A percentile compares a stretch with the other conserved stretches of the same genome.
These are phyloP conservation scores for Digitaria exilis DNA, from an alignment of 202 grass and related monocot genomes.

Conservation along the genomic window DNA sequence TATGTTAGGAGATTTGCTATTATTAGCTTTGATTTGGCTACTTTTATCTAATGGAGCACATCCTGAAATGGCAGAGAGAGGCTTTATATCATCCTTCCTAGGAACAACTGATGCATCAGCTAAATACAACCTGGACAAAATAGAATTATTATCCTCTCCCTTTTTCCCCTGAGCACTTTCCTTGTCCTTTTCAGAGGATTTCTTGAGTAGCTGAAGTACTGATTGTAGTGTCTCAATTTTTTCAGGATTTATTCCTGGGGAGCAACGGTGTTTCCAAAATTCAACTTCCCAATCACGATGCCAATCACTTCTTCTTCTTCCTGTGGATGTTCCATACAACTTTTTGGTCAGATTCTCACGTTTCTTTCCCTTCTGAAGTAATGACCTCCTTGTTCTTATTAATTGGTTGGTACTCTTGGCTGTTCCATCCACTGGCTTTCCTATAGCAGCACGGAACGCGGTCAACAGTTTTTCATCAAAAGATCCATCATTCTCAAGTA, in stretches of 20 bases:
- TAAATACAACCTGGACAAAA: constrained; percentile 95
- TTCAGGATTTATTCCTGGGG: constrained; percentile 73
- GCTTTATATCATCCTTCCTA: constrained; percentile 87
- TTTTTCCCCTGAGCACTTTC: constrained; percentile 63
- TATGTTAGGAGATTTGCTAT: constrained; percentile 43
- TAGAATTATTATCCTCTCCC: constrained; percentile 47
- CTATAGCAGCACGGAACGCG: constrained; percentile 82
- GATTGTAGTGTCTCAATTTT: constrained; percentile 89
- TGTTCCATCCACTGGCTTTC: constrained; percentile 55
- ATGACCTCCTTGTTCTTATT: constrained; percentile 58
- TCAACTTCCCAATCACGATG: constrained; percentile 93
- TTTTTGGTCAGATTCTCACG: constrained; percentile 96
- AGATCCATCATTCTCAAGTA: constrained; percentile 53
- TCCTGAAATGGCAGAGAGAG: constrained; percentile 63
- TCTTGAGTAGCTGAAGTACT: constrained; percentile 89
- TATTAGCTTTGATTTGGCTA: constrained; percentile 39
- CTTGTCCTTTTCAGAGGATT: constrained; percentile 58
- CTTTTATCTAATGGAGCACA: constrained; percentile 48
- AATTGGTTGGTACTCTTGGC: constrained; percentile 48
- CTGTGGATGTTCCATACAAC: constrained; percentile 77
- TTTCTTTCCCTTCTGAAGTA: constrained; percentile 79
- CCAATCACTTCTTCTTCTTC: constrained; percentile 76
- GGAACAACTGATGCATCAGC: constrained; percentile 97
- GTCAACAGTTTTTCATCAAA: constrained; percentile 87
- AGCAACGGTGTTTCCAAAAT: constrained; percentile 91